Evolutionary conservation across 1,284 basidiomycete genomes (phyloP).

Genomic region (Naganishia sp.): DNA sequence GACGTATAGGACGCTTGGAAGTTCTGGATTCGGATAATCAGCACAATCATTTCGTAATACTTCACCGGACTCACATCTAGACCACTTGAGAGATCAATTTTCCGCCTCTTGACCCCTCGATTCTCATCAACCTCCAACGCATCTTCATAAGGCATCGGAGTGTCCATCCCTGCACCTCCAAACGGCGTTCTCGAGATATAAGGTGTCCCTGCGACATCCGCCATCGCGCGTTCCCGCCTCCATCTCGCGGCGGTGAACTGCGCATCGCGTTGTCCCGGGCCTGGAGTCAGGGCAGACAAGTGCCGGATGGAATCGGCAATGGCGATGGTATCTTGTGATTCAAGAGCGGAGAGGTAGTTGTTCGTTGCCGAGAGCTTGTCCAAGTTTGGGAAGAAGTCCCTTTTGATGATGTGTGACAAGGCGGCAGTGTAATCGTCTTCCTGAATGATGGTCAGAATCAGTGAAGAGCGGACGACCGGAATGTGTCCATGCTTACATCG

Average conservation of each 20-base stretch:
- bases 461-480: neutral
- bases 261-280: conserved; percentile 40
- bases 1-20: conserved; percentile 91
- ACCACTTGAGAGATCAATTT: conserved; percentile 20
- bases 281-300: conserved; percentile 63
- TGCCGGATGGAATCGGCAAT: conserved; percentile 72
- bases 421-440: conserved; percentile 94
- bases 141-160: conserved; percentile 34
- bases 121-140: neutral
- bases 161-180: conserved; percentile 50
- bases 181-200: conserved; percentile 48
- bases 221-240: conserved; percentile 32
- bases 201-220: conserved; percentile 44
- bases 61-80: conserved; percentile 28
- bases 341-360: conserved; percentile 75
- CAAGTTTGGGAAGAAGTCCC: conserved; percentile 95
- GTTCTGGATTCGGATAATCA: conserved; percentile 60
- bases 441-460: conserved; percentile 29
- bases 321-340: conserved; percentile 68
- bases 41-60: neutral
- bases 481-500: conserved; percentile 21
- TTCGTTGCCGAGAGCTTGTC: conserved; percentile 83
- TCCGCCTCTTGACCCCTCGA: conserved; percentile 23
- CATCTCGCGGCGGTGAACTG: conserved; percentile 5
- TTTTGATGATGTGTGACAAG: conserved; percentile 88